Base-by-base conservation (phyloP, 164 flowering plant genomes). In the Malania oleifera region DNA sequence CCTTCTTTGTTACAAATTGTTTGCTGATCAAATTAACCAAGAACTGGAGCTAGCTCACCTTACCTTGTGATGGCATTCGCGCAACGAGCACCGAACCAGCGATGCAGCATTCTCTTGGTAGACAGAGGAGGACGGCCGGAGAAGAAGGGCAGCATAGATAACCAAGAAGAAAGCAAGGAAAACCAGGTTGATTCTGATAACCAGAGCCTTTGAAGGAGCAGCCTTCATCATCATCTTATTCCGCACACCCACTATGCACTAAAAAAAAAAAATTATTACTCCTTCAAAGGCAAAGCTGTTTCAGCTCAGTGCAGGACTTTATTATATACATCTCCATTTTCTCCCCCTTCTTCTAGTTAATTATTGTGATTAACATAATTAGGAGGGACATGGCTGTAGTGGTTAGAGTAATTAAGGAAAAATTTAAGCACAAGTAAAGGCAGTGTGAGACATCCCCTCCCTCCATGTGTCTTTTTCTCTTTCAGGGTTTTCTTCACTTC, bases 1-100 rank as follows among this genome's bases (percentile, higher is more conserved):
- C n/a, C n/a, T n/a, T n/a, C n/a, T n/a, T n/a, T n/a, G n/a, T n/a
- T n/a, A n/a, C n/a, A n/a, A n/a, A n/a, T n/a, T n/a, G n/a, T n/a
- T n/a, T n/a, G n/a, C n/a, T n/a, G n/a, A n/a, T n/a, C n/a, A n/a
- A n/a, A n/a, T n/a, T n/a, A n/a, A n/a, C n/a, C n/a, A n/a, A n/a
- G n/a, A n/a, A n/a, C n/a, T n/a, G n/a, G n/a, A 54, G 47, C 20
- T 13, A 39, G 77, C 95, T 88, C 82, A 85, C 95, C 95, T 91
- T 74, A 93, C 98, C 96, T 85, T 82, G 69, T 69, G 86, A 70
- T 79, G 85, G 73, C 96, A 87, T 46, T 78, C 86, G 29, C 80
- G 76, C 53, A 82, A 59, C 0, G 96, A 72, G 77, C 98, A 89
- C 59, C 80, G 13, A n/a, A 81, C 70, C 15, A 76, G 45, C 0